A percentile compares a stretch with the other conserved stretches of the same genome.
Evolutionary conservation across 306 rosid genomes (phyloP).

Genomic region (Fragaria iinumae): DNA sequence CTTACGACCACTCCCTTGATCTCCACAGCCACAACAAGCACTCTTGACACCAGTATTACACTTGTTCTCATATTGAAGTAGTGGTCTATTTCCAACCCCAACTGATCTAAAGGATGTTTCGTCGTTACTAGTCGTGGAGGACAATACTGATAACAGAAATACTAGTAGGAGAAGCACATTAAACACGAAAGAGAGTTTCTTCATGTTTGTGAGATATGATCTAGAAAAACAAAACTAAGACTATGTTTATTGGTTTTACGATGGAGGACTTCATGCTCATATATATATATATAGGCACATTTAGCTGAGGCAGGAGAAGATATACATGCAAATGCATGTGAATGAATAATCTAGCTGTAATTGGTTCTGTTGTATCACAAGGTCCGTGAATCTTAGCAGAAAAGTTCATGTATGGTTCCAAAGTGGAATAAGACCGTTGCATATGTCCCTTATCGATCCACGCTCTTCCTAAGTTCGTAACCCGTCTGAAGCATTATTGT

Average conservation of each 20-base stretch:
- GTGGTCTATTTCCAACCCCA: neutral
- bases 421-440: too few relatives aligned
- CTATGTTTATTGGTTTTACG: neutral
- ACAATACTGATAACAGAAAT: neutral
- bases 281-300: neutral
- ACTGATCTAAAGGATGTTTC: neutral
- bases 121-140: neutral
- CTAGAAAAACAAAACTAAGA: neutral
- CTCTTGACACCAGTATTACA: neutral
- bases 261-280: neutral
- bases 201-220: neutral
- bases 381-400: too few relatives aligned
- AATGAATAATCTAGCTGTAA: neutral
- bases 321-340: constrained; percentile 4
- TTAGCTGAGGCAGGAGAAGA: neutral
- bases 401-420: too few relatives aligned
- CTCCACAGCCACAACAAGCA: neutral
- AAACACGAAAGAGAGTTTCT: constrained; percentile 9
- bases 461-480: too few relatives aligned
- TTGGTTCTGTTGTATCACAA: too few relatives aligned
- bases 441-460: too few relatives aligned
- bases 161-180: neutral
- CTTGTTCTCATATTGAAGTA: neutral
- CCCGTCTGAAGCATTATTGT: too few relatives aligned
- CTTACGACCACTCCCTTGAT: neutral